Percentiles rank a stretch among this genome's conserved stretches.
phyloP scores from a whole-genome alignment of 2,329 filamentous ascomycete genomes.

The Trichoderma sp. region DNA sequence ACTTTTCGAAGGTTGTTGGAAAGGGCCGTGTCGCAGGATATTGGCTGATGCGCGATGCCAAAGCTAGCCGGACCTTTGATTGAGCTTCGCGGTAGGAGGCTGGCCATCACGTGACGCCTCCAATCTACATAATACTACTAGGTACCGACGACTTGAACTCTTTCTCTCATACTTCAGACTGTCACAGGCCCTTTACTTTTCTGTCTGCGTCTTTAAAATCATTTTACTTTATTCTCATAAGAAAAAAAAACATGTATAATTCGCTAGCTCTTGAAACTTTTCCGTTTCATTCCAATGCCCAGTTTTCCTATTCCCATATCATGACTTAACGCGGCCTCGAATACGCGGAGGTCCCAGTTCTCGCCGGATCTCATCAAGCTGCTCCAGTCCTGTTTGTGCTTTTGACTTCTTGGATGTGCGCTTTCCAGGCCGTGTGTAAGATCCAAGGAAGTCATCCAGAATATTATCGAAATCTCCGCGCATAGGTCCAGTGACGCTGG shows the following conservation, averaged over 20 bases:
- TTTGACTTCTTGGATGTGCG: constrained; percentile 77
- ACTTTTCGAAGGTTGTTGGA: neutral
- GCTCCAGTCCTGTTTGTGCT: constrained; percentile 77
- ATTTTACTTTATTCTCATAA: neutral
- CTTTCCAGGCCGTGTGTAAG: constrained; percentile 70
- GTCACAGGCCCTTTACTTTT: neutral
- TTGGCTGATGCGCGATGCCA: constrained; percentile 14
- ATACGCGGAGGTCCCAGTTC: constrained; percentile 77
- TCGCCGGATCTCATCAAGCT: constrained; percentile 85
- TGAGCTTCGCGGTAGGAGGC: constrained; percentile 20
- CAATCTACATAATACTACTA: neutral
- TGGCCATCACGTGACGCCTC: constrained; percentile 20
- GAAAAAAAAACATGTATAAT: neutral
- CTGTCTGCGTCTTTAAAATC: neutral
- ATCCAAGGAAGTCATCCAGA: constrained; percentile 88
- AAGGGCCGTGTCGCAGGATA: constrained; percentile 11
- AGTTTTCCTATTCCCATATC: neutral
- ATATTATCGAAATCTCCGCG: constrained; percentile 83
- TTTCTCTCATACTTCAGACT: neutral
- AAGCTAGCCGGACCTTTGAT: constrained; percentile 10
- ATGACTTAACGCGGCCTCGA: constrained; percentile 29
- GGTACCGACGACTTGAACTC: neutral
- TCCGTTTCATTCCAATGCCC: neutral
- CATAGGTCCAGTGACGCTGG: constrained; percentile 67
- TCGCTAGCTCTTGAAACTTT: neutral